Conservation (phyloP, 176 grass and related monocot species). For the Elaeis guineensis region DNA sequence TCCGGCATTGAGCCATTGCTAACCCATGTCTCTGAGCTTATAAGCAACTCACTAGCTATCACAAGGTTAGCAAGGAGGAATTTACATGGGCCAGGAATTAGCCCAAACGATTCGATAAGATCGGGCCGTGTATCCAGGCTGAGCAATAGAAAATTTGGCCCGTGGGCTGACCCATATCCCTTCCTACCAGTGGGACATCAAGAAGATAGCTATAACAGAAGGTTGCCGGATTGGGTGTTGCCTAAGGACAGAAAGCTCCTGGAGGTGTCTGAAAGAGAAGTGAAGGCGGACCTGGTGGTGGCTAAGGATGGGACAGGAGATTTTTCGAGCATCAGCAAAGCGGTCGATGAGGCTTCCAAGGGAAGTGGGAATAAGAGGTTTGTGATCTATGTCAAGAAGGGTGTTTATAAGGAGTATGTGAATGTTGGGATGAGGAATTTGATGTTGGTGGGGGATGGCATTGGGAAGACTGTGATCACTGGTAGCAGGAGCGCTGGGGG, state of each 20-base stretch:
- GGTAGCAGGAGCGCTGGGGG: background rate
- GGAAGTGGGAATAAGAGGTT: background rate
- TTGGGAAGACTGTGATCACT: slow-evolving; percentile 1
- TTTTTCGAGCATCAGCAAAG: background rate
- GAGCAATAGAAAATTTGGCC: no score
- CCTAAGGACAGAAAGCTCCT: background rate
- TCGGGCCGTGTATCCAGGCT: no score
- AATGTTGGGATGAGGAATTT: background rate
- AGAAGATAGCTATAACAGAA: no score
- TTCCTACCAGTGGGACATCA: no score
- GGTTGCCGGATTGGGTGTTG: background rate
- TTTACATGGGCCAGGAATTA: background rate
- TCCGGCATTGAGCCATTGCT: background rate
- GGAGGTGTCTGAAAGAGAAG: background rate
- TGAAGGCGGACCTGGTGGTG: background rate
- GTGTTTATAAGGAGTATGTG: background rate
- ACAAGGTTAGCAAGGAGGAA: no score
- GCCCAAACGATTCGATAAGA: no score
- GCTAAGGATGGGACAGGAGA: slow-evolving; percentile 1
- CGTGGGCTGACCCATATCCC: background rate
- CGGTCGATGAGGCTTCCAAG: background rate
- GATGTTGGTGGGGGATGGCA: background rate
- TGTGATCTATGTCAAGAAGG: background rate
- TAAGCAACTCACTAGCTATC: background rate
- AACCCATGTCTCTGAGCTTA: background rate